Percentiles rank a stretch among this genome's conserved stretches.
Conservation (phyloP, 2,329 filamentous ascomycete species). For the Phoma sp. region DNA sequence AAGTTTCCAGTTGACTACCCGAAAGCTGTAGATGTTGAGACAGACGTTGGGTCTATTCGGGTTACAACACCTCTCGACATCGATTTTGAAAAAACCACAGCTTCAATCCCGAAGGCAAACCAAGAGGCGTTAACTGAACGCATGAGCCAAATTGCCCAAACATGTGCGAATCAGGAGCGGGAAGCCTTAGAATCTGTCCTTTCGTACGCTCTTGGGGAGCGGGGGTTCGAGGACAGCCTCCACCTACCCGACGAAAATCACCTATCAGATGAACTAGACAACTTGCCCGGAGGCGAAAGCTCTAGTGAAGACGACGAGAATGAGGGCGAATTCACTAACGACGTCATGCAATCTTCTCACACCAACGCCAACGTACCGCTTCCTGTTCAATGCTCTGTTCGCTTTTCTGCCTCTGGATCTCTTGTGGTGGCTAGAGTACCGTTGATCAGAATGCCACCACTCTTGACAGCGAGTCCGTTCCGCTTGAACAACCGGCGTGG, state of each 20-base stretch:
- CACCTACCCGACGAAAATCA: conserved; percentile 60
- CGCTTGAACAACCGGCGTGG: conserved; percentile 38
- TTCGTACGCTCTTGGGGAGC: conserved; percentile 66
- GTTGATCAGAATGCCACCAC: conserved; percentile 48
- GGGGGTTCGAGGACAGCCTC: conserved; percentile 63
- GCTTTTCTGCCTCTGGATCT: conserved; percentile 64
- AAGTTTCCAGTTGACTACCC: conserved; percentile 66
- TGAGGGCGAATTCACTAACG: conserved; percentile 57
- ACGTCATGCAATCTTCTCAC: conserved; percentile 61
- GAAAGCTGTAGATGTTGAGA: conserved; percentile 50
- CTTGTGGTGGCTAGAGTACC: conserved; percentile 57
- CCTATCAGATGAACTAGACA: conserved; percentile 50
- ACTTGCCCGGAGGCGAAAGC: conserved; percentile 66
- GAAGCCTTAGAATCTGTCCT: conserved; percentile 68
- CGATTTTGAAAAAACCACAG: conserved; percentile 63
- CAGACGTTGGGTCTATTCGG: conserved; percentile 34
- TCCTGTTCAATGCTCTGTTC: conserved; percentile 63
- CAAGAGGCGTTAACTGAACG: conserved; percentile 57
- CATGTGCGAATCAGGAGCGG: conserved; percentile 59
- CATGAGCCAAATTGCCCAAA: conserved; percentile 61
- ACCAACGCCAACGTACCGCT: conserved; percentile 69
- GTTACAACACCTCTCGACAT: conserved; percentile 57
- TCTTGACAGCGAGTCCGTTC: conserved; percentile 29
- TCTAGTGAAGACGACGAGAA: conserved; percentile 83
- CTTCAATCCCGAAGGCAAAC: conserved; percentile 58